A percentile compares a stretch with the other conserved stretches of the same genome.
phyloP scores from a whole-genome alignment of 176 grass and related monocot genomes.

The Metroxylon sagu region DNA sequence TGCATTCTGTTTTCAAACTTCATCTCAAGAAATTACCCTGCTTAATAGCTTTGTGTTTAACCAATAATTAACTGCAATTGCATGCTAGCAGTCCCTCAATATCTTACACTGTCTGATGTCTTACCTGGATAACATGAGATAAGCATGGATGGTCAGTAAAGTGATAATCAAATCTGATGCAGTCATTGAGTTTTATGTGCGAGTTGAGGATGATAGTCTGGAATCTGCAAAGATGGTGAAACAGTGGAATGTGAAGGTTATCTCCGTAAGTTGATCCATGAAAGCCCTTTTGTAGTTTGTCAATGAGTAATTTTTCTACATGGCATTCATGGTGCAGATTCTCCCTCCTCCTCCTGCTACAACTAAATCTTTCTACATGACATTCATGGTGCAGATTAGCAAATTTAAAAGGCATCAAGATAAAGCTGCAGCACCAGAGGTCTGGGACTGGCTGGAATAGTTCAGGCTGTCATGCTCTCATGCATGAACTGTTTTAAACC shows the following conservation, averaged over 20 bases:
- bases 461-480: slow-evolving; percentile 49
- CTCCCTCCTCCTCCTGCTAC: neutral
- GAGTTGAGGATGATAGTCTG: slow-evolving; percentile 97
- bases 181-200: slow-evolving; percentile 88
- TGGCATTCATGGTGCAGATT: no score
- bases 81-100: no score
- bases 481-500: slow-evolving; percentile 23
- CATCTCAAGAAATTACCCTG: no score
- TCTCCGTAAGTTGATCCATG: slow-evolving; percentile 53
- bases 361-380: neutral
- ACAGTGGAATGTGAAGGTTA: slow-evolving; percentile 96
- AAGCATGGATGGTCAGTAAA: no score
- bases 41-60: no score
- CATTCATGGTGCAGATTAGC: slow-evolving; percentile 49
- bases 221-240: slow-evolving; percentile 88
- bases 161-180: slow-evolving; percentile 26
- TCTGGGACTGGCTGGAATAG: slow-evolving; percentile 82
- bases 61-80: no score
- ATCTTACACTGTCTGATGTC: no score
- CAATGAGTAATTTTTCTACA: neutral
- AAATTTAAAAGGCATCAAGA: slow-evolving; percentile 99
- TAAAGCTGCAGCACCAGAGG: slow-evolving; percentile 80
- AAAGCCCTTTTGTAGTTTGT: neutral
- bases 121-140: no score
- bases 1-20: no score